Percentiles rank a stretch among this genome's conserved stretches.
These are phyloP conservation scores for Fusarium euwallaceae DNA, from an alignment of 2,329 filamentous ascomycete species.

Conservation along the genomic window DNA sequence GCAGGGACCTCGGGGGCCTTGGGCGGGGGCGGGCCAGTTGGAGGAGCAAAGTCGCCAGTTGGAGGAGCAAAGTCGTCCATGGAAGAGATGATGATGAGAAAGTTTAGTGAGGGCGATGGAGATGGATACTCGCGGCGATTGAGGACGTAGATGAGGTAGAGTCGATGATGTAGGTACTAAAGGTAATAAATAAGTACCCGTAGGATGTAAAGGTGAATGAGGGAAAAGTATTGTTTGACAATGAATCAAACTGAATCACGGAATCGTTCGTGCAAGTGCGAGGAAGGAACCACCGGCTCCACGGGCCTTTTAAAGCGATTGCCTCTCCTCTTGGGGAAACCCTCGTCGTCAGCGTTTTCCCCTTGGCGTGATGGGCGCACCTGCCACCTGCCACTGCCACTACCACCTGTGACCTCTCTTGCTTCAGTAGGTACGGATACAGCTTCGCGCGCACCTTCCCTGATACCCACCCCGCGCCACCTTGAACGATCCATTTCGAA, in stretches of 20 bases:
- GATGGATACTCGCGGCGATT: slow-evolving; percentile 1
- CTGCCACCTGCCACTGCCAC: slow-evolving; percentile 17
- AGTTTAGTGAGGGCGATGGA: neutral
- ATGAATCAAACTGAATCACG: slow-evolving; percentile 6
- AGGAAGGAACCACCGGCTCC: slow-evolving; percentile 4
- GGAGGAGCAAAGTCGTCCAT: slow-evolving; percentile 70
- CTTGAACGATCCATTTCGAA: slow-evolving; percentile 1
- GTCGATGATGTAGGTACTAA: slow-evolving; percentile 36
- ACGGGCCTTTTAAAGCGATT: slow-evolving; percentile 29
- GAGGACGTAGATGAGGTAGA: neutral
- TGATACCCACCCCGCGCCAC: slow-evolving; percentile 28
- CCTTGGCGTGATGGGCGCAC: slow-evolving; percentile 23
- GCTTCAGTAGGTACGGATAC: slow-evolving; percentile 12
- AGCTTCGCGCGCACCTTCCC: slow-evolving; percentile 15
- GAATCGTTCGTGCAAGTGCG: neutral
- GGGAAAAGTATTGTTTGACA: slow-evolving; percentile 11
- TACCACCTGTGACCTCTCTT: slow-evolving; percentile 29
- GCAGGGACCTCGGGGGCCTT: slow-evolving; percentile 71
- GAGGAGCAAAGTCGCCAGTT: slow-evolving; percentile 65
- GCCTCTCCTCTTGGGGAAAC: neutral
- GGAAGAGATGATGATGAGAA: slow-evolving; percentile 9
- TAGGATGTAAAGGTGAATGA: slow-evolving; percentile 5
- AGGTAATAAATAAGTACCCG: slow-evolving; percentile 2
- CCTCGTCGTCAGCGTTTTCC: slow-evolving; percentile 16
- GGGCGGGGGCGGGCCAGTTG: slow-evolving; percentile 68